Evolutionary conservation across 345 rosid species (phyloP).

Genomic region (Pistacia atlantica): DNA sequence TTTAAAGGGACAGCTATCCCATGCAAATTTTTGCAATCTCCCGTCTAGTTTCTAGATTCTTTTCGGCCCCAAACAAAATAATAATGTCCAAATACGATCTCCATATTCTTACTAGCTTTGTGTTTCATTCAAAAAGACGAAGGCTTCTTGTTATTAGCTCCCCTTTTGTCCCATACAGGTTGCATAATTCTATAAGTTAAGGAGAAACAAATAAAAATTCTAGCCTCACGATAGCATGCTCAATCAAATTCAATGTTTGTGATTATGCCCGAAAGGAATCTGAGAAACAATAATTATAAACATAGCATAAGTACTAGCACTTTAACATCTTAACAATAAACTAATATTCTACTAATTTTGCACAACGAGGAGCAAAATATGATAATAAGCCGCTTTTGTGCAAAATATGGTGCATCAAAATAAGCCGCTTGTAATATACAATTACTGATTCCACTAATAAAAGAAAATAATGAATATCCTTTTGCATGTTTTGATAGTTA

Average conservation of each 20-base stretch:
- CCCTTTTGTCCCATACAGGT: conserved; percentile 1
- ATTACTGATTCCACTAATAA: background rate
- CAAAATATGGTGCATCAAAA: background rate
- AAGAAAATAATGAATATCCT: background rate
- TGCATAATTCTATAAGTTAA: background rate
- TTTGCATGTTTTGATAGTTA: background rate
- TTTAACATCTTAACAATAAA: background rate
- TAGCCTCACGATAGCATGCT: background rate
- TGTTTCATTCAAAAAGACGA: background rate
- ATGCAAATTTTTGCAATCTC: background rate
- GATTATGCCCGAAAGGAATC: background rate
- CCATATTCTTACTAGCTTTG: background rate
- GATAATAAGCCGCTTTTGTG: background rate
- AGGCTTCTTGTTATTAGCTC: background rate
- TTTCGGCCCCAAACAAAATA: background rate
- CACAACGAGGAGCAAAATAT: background rate
- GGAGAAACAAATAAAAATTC: background rate
- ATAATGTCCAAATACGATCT: background rate
- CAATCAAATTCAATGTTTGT: background rate
- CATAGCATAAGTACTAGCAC: background rate
- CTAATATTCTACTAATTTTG: background rate
- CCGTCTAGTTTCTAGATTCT: background rate
- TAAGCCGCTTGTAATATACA: background rate
- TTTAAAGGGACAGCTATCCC: background rate
- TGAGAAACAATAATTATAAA: too few relatives aligned